These are phyloP conservation scores for Stagonosporopsis chrysanthemi DNA, from an alignment of 2,329 filamentous ascomycete genomes.

Conservation along the genomic window DNA sequence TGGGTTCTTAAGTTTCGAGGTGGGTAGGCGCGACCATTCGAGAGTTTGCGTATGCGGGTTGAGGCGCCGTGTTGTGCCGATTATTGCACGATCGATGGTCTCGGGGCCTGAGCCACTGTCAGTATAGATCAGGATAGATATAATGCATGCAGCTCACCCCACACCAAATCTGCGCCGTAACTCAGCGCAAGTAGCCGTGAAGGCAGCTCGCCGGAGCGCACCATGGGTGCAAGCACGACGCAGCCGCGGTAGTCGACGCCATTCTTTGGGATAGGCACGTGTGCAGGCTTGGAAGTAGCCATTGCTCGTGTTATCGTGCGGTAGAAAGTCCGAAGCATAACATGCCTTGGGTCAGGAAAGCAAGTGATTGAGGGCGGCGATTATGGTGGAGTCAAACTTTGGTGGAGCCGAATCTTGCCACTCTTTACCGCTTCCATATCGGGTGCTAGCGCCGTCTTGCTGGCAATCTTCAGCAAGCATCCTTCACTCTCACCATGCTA, in stretches of 20 bases:
- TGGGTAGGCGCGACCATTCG: constrained; percentile 82
- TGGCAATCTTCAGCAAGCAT: background rate
- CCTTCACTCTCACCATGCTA: background rate
- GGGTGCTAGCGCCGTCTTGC: background rate
- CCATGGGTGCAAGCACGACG: constrained; percentile 96
- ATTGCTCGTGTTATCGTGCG: constrained; percentile 41
- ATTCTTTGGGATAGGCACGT: constrained; percentile 82
- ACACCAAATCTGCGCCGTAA: constrained; percentile 96
- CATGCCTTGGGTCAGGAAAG: constrained; percentile 33
- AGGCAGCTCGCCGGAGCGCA: constrained; percentile 93
- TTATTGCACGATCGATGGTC: constrained; percentile 90
- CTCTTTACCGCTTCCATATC: constrained; percentile 2
- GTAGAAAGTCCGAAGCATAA: constrained; percentile 50
- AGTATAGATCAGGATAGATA: background rate
- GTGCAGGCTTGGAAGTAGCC: constrained; percentile 53
- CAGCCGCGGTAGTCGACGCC: constrained; percentile 95
- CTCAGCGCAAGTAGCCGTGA: constrained; percentile 87
- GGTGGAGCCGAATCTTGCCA: constrained; percentile 13
- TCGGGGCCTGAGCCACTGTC: constrained; percentile 72
- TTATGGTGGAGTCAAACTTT: constrained; percentile 7
- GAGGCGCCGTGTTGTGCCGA: constrained; percentile 79
- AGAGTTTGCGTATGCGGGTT: constrained; percentile 81
- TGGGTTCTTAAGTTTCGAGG: constrained; percentile 70
- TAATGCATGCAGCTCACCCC: constrained; percentile 66
- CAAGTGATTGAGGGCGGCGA: background rate